Evolutionary conservation across 306 rosid species (phyloP), one percentile per base, ranked within the genome.

Genomic region (Prunus dulcis): DNA sequence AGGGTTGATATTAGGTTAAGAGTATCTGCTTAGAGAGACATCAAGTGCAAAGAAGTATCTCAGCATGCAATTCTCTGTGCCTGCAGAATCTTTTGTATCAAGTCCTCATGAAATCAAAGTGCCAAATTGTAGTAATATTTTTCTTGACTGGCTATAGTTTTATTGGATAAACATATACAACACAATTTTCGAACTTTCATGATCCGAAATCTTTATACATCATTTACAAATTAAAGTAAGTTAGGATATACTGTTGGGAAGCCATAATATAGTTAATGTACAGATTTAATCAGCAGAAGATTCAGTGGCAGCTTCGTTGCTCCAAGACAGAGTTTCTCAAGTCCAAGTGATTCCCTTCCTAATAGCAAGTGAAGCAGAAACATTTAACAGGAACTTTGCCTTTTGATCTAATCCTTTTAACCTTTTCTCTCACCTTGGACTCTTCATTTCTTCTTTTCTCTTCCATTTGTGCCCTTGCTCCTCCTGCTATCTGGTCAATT

Each of bases 311-410:
- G 43, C 43, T 38, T 38, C 43, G 7, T 38, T 38, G 43, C 43
- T 38, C 9, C 9, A 0, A 38, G 43, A 38, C 43, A 38, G 7
- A 38, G 43, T 38, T 38, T 38, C 43, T 38, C 43, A 47, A 43
- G 56, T 14, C 23, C 57, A 52, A 22, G 9, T 2, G 25, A 30
- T 11, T 52, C 50, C 50, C 55, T 32, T 69, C 68, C 75, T 80
- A 90, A 43, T 74, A 77, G 79, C 75, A 88, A 47, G 69, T 78
- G 92, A 89, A 86, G 84, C 93, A 89, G 78, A 84, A 87, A 76
- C 85, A 91, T 78, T 79, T 83, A 45, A 73, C 69, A 13, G 88
- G 88, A 71, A 76, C 84, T 52, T 72, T 74, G 56, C 87, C 88
- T 11, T 84, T 80, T 67, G 87, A 75, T 62, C 76, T 34, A 57